Evolutionary conservation across 139 green algal genomes (phyloP).

Genomic region (Micractinium sp.): DNA sequence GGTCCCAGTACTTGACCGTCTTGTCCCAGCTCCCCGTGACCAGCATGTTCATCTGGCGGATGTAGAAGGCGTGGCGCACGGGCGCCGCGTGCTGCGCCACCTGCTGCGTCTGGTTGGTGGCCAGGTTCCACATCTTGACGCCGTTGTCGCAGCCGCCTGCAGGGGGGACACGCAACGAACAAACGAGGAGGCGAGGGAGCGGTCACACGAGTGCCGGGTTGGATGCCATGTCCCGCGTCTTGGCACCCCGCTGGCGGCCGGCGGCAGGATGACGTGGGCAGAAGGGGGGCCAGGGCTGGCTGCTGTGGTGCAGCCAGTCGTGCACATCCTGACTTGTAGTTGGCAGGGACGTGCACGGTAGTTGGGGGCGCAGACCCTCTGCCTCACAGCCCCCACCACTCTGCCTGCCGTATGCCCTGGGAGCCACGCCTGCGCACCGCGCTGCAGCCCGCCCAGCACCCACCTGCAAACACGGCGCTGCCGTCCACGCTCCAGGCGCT

Average conservation of each 20-base stretch:
- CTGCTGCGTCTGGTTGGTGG: constrained; percentile 78
- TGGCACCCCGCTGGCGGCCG: no score
- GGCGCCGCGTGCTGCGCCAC: constrained; percentile 91
- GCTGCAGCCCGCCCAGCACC: neutral
- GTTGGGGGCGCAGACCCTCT: no score
- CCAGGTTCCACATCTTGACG: constrained; percentile 94
- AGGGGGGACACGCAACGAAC: neutral
- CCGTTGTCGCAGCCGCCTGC: constrained; percentile 90
- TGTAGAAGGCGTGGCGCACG: constrained; percentile 75
- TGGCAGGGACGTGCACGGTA: no score
- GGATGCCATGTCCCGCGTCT: no score
- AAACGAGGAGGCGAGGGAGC: neutral
- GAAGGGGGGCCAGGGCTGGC: no score
- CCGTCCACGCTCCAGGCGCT: constrained; percentile 89
- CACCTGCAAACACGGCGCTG: constrained; percentile 71
- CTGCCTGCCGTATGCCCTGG: no score
- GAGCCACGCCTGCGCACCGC: no score
- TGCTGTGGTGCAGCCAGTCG: no score
- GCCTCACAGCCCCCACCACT: no score
- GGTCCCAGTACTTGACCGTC: constrained; percentile 79
- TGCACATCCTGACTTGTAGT: no score
- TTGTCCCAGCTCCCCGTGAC: constrained; percentile 78
- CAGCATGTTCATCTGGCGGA: constrained; percentile 82
- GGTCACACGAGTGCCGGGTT: no score
- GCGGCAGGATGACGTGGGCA: no score